Base-by-base conservation (phyloP, 1,284 basidiomycete species). In the Ceratobasidium sp. region DNA sequence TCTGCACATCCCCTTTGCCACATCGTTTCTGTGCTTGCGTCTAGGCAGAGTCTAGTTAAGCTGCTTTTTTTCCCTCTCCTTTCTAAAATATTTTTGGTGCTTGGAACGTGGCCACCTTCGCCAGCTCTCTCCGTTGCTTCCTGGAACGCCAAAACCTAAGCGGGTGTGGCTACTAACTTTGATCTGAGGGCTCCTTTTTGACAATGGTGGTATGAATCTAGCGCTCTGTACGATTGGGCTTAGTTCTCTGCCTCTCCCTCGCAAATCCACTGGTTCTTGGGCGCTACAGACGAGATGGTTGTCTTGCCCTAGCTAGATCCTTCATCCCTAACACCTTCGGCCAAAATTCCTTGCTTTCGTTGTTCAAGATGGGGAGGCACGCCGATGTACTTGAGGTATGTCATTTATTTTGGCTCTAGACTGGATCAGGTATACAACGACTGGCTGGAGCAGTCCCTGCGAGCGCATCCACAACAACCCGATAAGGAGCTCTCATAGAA, bases 401-500 rank as follows among this genome's bases (percentile, higher is more conserved):
- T 33, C 33, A 33, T 33, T 33, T 33, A 33, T 33, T 4, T 33
- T 33, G 4, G 33, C 2, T 4, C 33, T 2, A 33, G 33, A 33
- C 33, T 33, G 33, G 33, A 4, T 33, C 33, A 33, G 33, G 33
- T 33, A 33, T 33, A 33, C 1, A 33, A 33, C 33, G 33, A 50
- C 5, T 50, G 15, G 12, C 12, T 20, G 15, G 48, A 1, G 6
- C n/a, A 20, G 48, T n/a, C 5, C 4, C 17, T 17, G 48, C 1
- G 15, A n/a, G 48, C n/a, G n/a, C 17, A 50, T 50, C 15, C 4
- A n/a, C 48, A 9, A 52, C 50, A 52, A n/a, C 20, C n/a, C 20
- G 6, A 52, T n/a, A 7, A 9, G n/a, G 50, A 10, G 1, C 10
- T 23, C 13, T 83, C 82, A 90, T 67, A 98, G 87, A 3, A 98